These are phyloP conservation scores for Xerophyta viscosa DNA, from an alignment of 106 monocot species.

Conservation along the genomic window DNA sequence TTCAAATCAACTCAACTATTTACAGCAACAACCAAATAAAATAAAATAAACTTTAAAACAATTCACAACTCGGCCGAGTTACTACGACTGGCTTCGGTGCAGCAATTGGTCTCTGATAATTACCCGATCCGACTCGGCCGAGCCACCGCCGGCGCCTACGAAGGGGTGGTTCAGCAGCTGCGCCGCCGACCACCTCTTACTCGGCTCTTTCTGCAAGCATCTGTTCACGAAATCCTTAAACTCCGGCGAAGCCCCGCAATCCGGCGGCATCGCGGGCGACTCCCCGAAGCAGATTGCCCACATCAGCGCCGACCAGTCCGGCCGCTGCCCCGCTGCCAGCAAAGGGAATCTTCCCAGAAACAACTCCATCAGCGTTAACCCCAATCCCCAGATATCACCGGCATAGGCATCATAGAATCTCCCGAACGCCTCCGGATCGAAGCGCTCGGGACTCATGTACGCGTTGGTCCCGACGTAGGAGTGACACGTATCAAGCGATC, in stretches of 20 bases:
- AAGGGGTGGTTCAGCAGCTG: constrained; percentile 73
- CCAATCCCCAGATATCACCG: constrained; percentile 81
- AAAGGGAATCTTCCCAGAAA: constrained; percentile 58
- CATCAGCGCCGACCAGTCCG: constrained; percentile 87
- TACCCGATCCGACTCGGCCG: constrained; percentile 13
- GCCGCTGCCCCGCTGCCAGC: constrained; percentile 54
- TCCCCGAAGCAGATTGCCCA: constrained; percentile 93
- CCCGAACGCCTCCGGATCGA: constrained; percentile 60
- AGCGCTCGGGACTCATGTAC: constrained; percentile 86
- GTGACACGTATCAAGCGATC: constrained; percentile 39
- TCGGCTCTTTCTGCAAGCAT: constrained; percentile 69
- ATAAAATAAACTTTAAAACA: too few relatives aligned
- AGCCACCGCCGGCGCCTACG: constrained; percentile 30
- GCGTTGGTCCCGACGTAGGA: constrained; percentile 80
- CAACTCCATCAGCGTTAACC: constrained; percentile 63
- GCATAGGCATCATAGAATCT: constrained; percentile 57
- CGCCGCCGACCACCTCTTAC: constrained; percentile 53
- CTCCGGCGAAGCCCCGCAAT: constrained; percentile 5
- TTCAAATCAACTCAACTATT: too few relatives aligned
- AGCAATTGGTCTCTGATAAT: too few relatives aligned
- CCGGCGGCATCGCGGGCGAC: constrained; percentile 26
- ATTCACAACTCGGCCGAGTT: too few relatives aligned
- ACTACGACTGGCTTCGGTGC: too few relatives aligned
- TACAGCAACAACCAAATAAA: too few relatives aligned
- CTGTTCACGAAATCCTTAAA: constrained; percentile 50